phyloP scores from a whole-genome alignment of 176 grass and related monocot genomes.

The Oryza longistaminata region DNA sequence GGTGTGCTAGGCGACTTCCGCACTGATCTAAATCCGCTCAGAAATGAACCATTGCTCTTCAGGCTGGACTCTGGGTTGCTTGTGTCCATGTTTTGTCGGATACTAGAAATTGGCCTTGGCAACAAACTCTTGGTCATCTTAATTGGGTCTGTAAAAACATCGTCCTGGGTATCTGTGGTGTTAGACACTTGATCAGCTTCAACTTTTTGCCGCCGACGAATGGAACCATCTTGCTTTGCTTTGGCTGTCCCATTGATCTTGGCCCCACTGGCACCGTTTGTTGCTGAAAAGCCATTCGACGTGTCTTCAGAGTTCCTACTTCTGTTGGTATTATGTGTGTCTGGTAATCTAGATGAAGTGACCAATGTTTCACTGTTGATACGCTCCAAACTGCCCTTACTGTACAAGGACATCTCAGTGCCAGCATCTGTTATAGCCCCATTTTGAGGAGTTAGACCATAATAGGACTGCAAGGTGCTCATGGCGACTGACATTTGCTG shows the following conservation, averaged over 20 bases:
- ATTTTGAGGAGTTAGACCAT: constrained; percentile 48
- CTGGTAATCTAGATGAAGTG: neutral
- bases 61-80: constrained; percentile 7
- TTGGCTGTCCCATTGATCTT: constrained; percentile 34
- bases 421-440: constrained; percentile 21
- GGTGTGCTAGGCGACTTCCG: constrained; percentile 65
- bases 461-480: constrained; percentile 69
- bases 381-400: constrained; percentile 15
- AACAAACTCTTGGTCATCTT: constrained; percentile 49
- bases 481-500: constrained; percentile 61
- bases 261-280: neutral
- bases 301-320: constrained; percentile 2
- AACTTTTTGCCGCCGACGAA: constrained; percentile 57
- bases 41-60: constrained; percentile 30
- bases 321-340: neutral
- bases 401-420: constrained; percentile 75
- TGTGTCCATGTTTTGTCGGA: constrained; percentile 33
- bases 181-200: constrained; percentile 21
- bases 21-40: constrained; percentile 44
- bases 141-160: constrained; percentile 35
- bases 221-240: constrained; percentile 39
- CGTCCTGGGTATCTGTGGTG: constrained; percentile 21
- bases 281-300: neutral
- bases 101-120: constrained; percentile 46
- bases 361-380: constrained; percentile 28